Base-by-base conservation (phyloP, 176 grass and related monocot species). In the Triticum timopheevii region DNA sequence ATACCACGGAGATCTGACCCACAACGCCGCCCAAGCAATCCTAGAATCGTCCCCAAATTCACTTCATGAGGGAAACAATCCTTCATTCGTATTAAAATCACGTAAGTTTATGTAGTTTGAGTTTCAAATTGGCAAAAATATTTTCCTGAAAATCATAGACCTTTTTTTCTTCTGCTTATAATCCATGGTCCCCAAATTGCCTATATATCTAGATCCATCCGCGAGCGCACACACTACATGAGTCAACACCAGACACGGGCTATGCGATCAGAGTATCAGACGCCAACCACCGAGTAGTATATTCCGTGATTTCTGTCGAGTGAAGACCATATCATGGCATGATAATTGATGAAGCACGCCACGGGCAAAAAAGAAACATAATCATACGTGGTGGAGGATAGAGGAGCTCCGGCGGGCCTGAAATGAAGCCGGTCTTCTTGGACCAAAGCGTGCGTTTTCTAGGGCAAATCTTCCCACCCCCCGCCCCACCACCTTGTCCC, bases 281-380 rank as follows among this genome's bases (percentile, higher is more conserved):
- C 8, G 30, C 31, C 16, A 36, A 24, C 69, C 36, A 40, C 7
- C 15, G 31, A 61, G 49, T 24, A 74, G 11, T 56, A 31, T 59
- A 33, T 61, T 38, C 22, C 69, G 20, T 74, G 52, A 68, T 84
- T 75, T 13, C 28, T 42, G 33, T 73, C 12, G 13, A 75, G 20
- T 1, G 62, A 20, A 44, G 81, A 34, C 61, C 25, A 65, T 58
- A 58, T 44, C 17, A 11, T 34, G 39, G 0, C 17, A 33, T 11
- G 58, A 84, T 84, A 65, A 65, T 47, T 65, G 20, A 84, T 84
- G 16, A 58, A 58, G 54, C 54, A 22, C 54, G 50, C 54, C 54
- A 22, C 8, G 54, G 54, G 6, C 2, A 19, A 58, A 58, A 58
- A 22, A 56, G 4, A 39, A 39, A 10, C 61, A 45, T 20, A 50